phyloP scores from a whole-genome alignment of 768 basidiomycete species.

The Rhodosporidiobolus odoratus region DNA sequence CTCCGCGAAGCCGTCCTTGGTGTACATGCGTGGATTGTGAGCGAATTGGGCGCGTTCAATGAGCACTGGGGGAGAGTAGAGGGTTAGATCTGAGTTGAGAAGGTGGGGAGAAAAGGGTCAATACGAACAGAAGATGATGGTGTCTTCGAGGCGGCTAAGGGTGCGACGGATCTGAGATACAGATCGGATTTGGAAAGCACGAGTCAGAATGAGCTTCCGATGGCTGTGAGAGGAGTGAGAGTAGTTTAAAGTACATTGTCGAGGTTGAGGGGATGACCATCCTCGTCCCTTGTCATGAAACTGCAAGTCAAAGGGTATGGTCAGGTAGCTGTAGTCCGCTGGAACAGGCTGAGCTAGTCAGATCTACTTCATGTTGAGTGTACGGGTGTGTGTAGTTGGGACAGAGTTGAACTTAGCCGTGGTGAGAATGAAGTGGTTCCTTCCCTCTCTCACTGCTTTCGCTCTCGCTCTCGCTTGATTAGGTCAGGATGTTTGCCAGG shows the following conservation, averaged over 20 bases:
- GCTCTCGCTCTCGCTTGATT: background rate
- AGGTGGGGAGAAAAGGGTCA: background rate
- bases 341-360: background rate
- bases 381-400: background rate
- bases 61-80: constrained; percentile 52
- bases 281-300: constrained; percentile 22
- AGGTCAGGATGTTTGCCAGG: constrained; percentile 5
- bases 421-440: background rate
- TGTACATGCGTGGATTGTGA: constrained; percentile 83
- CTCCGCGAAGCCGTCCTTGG: constrained; percentile 64
- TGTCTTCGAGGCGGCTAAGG: constrained; percentile 87
- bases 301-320: background rate
- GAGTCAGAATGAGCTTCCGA: constrained; percentile 42
- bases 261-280: constrained; percentile 32
- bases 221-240: background rate
- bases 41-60: constrained; percentile 98
- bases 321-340: background rate
- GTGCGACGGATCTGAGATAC: constrained; percentile 66
- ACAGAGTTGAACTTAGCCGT: background rate
- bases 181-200: no score
- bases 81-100: constrained; percentile 9
- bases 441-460: background rate
- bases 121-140: constrained; percentile 76
- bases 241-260: constrained; percentile 17
- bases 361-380: constrained; percentile 12